Evolutionary conservation across 1,284 basidiomycete genomes (phyloP).

Genomic region (Ustilago lituana): DNA sequence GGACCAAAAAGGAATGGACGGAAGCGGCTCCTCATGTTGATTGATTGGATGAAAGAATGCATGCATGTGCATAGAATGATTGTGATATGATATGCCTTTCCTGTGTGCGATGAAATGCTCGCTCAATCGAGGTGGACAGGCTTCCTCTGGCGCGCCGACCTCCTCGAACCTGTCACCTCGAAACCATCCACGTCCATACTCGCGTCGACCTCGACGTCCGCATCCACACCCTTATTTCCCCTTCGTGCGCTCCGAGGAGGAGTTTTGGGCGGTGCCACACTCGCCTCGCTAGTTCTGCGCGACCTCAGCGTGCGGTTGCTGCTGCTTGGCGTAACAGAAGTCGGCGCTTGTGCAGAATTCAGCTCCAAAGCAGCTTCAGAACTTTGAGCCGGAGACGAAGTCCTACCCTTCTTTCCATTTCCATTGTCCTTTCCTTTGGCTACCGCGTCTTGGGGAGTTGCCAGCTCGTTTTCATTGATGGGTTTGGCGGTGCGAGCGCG

Average conservation of each 20-base stretch:
- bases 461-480: too few species aligned
- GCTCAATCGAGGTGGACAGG: constrained; percentile 33
- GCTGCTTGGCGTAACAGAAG: too few species aligned
- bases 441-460: too few species aligned
- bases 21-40: too few species aligned
- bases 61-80: not conserved
- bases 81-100: constrained; percentile 1
- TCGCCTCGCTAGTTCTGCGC: too few species aligned
- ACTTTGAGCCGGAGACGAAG: too few species aligned
- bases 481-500: constrained; percentile 7
- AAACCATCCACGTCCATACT: constrained; percentile 29
- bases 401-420: too few species aligned
- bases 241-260: constrained; percentile 16
- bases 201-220: not conserved
- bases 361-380: too few species aligned
- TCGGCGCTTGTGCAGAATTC: too few species aligned
- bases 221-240: not conserved
- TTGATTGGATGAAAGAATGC: not conserved
- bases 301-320: too few species aligned
- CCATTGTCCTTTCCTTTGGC: constrained; percentile 3
- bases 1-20: too few species aligned
- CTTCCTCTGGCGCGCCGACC: constrained; percentile 28
- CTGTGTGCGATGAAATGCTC: not conserved
- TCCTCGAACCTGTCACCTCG: constrained; percentile 22
- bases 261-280: constrained; percentile 9